Conservation (phyloP, 2,329 filamentous ascomycete species). For the Torrubiellomyces zombiae region DNA sequence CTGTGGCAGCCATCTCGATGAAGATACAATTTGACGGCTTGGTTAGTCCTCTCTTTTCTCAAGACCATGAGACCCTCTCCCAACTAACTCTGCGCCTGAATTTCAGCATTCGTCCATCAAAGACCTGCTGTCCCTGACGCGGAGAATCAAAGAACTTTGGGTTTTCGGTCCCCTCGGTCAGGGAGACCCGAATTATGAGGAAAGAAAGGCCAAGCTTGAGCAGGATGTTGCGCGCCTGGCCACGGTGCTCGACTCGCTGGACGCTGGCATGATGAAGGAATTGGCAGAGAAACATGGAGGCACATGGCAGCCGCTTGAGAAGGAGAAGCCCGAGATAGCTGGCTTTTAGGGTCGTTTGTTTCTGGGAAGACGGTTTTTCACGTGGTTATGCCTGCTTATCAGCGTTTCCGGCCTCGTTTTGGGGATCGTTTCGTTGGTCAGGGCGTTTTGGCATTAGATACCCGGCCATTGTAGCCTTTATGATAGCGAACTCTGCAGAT, state of each 20-base stretch:
- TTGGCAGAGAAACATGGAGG: conserved; percentile 20
- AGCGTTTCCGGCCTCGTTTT: no score
- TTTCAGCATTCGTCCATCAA: conserved; percentile 24
- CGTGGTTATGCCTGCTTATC: no score
- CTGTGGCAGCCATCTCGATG: conserved; percentile 25
- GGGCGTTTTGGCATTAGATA: no score
- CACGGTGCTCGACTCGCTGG: conserved; percentile 17
- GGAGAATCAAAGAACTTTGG: conserved; percentile 29
- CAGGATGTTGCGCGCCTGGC: conserved; percentile 18
- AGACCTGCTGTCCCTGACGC: conserved; percentile 25
- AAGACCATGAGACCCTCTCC: neutral
- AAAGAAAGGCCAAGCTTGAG: conserved; percentile 20
- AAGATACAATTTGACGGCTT: conserved; percentile 28
- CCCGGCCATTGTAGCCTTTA: no score
- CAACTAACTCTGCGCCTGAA: neutral
- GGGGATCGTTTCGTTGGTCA: no score
- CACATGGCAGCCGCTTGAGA: conserved; percentile 16
- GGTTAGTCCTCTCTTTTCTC: conserved; percentile 8
- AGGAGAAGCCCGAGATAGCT: conserved; percentile 5
- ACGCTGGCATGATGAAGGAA: conserved; percentile 15
- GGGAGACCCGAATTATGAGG: conserved; percentile 17
- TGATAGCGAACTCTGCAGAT: no score
- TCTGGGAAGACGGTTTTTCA: no score
- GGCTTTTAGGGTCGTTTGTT: no score
- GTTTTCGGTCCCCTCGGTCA: conserved; percentile 24